Conservation (phyloP, 2,329 filamentous ascomycete species). For the Fonsecaea nubica region DNA sequence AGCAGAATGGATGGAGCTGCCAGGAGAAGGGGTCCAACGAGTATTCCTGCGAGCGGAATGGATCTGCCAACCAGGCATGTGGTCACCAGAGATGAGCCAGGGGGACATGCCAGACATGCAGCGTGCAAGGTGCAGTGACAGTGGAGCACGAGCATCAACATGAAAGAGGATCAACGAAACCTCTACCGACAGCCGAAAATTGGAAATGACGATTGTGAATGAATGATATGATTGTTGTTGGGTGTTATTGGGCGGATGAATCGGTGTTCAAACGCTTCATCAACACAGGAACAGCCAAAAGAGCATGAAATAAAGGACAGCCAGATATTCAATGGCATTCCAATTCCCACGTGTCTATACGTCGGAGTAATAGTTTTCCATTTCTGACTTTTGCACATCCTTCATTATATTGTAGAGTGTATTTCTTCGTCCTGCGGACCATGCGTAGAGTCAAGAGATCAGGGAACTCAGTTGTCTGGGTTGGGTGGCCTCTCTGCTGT, state of each 20-base stretch:
- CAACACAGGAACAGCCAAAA: neutral
- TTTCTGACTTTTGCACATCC: neutral
- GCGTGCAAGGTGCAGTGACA: neutral
- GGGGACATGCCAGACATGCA: neutral
- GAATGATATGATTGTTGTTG: neutral
- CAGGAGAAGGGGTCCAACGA: no score
- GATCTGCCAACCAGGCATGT: neutral
- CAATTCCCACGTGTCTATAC: neutral
- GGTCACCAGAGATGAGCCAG: neutral
- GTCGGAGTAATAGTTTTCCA: neutral
- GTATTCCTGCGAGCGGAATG: neutral
- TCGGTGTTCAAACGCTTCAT: neutral
- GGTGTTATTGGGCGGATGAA: neutral
- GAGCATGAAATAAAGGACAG: neutral
- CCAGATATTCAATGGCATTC: neutral
- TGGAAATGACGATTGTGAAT: neutral
- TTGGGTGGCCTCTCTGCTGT: no score
- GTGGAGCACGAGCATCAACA: neutral
- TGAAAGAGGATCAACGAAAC: neutral
- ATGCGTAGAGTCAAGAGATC: no score
- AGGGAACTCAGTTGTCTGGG: no score
- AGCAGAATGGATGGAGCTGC: neutral
- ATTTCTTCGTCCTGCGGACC: no score
- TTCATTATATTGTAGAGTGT: no score
- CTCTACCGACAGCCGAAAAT: neutral